A percentile compares a stretch with the other conserved stretches of the same genome.
Evolutionary conservation across 345 rosid genomes (phyloP).

Genomic region (Firmiana major): DNA sequence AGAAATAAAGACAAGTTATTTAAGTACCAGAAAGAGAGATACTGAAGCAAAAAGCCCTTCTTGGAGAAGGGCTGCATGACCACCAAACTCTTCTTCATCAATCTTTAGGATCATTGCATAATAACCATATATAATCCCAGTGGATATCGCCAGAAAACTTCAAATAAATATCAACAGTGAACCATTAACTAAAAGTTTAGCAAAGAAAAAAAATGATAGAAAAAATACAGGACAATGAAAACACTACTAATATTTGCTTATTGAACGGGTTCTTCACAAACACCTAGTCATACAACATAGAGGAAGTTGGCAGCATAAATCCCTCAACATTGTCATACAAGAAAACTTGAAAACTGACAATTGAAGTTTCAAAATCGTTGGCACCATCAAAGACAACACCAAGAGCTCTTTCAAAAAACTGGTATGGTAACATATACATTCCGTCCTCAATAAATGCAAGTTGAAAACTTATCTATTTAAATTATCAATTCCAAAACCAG

Average conservation of each 20-base stretch:
- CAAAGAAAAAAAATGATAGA: background rate
- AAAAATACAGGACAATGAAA: background rate
- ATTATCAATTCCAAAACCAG: background rate
- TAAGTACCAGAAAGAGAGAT: slow-evolving; percentile 80
- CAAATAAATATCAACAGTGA: slow-evolving; percentile 19
- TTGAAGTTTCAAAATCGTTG: background rate
- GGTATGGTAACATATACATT: background rate
- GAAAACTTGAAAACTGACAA: background rate
- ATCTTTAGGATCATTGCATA: slow-evolving; percentile 78
- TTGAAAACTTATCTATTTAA: background rate
- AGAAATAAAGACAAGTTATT: slow-evolving; percentile 3
- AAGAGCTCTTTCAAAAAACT: background rate
- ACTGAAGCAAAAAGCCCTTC: slow-evolving; percentile 90
- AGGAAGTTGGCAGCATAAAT: background rate
- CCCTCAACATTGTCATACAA: background rate
- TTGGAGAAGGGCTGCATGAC: slow-evolving; percentile 90
- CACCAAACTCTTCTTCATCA: slow-evolving; percentile 93
- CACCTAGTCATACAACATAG: slow-evolving; percentile 1
- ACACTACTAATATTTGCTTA: background rate
- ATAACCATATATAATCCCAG: slow-evolving; percentile 76
- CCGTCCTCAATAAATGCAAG: background rate
- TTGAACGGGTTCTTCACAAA: background rate
- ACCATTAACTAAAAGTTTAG: background rate
- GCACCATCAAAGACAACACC: background rate
- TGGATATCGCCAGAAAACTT: slow-evolving; percentile 71